Conservation (phyloP, 1,139 yeast genomes). For the Zygotorulaspora mrakii region DNA sequence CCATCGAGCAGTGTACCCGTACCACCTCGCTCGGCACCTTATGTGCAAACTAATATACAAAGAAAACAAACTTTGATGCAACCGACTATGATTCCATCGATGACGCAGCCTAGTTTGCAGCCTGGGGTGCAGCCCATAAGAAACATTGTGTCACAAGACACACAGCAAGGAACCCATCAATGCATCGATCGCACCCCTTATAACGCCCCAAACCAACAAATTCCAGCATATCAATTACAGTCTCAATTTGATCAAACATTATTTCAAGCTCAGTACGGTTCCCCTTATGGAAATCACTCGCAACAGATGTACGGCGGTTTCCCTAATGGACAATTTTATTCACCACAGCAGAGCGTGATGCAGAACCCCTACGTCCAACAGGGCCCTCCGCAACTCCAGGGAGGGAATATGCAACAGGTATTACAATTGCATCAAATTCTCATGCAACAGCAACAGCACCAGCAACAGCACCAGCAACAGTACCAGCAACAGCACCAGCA, state of each 20-base stretch:
- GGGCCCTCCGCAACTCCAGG: conserved; percentile 10
- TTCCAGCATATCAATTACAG: conserved; percentile 4
- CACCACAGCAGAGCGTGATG: conserved; percentile 3
- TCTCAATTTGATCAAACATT: conserved; percentile 8
- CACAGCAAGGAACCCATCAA: background rate
- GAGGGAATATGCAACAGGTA: conserved; percentile 29
- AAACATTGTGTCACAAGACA: conserved; percentile 12
- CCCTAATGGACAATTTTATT: conserved; percentile 2
- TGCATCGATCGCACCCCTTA: conserved; percentile 10
- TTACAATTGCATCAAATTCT: conserved; percentile 36
- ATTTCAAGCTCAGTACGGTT: conserved; percentile 1
- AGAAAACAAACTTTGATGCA: conserved; percentile 5
- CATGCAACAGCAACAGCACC: conserved; percentile 32
- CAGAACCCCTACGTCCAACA: conserved; percentile 7
- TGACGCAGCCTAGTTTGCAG: conserved; percentile 13
- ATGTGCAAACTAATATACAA: background rate
- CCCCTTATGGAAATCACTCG: conserved; percentile 6
- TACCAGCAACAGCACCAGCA: conserved; percentile 19
- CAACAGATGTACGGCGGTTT: background rate
- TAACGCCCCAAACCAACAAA: conserved; percentile 9
- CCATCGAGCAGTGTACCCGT: background rate
- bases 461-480: conserved; percentile 20
- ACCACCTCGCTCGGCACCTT: background rate
- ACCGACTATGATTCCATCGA: conserved; percentile 2
- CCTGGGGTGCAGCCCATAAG: conserved; percentile 13